Base-by-base conservation (phyloP, 1,284 basidiomycete genomes). In the Apiotrichum brassicae region DNA sequence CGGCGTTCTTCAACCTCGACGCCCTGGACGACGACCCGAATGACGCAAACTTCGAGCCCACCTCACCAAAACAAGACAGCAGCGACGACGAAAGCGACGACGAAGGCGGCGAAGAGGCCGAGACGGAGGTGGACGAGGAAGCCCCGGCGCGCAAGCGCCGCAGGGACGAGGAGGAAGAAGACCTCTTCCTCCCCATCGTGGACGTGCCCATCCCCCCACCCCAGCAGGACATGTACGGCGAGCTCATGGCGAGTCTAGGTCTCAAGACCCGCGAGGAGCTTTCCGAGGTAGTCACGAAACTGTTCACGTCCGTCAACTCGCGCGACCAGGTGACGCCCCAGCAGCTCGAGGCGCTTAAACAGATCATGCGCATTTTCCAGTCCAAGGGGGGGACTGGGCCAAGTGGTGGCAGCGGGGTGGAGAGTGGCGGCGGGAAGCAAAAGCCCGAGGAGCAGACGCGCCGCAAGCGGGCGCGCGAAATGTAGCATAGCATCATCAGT, bases 151-250 rank as follows among this genome's bases (percentile, higher is more conserved):
- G 28, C 14, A 38, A 42, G 41, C 35, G 45, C 9, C 23, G 14
- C 9, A 47, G 32, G 8, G 88, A 93, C 78, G 47, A 49, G 12
- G 62, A 62, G 25, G 63, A 64, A 30, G 64, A 66, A 39, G 63
- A 66, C 53, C 51, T 66, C 16, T 66, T 66, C 59, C 39, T 61
- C 12, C 65, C 65, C 5, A 66, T 66, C 44, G 60, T 60, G 34
- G 65, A 66, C 57, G 65, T 66, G 33, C 63, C 63, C 6, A 43
- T 64, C 14, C 40, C 40, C 9, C 40, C 40, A 19, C 40, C 40
- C 3, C 18, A 5, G 24, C 16, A n/a, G 3, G 37, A 48, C 32
- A 46, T 57, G 43, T 57, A 57, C 30, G 26, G 23, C 24, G 56
- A 57, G 28, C 48, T 51, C 1, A 54, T 57, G 56, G 35, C 20